Evolutionary conservation across 306 rosid species (phyloP).

Genomic region (Coriaria nepalensis): DNA sequence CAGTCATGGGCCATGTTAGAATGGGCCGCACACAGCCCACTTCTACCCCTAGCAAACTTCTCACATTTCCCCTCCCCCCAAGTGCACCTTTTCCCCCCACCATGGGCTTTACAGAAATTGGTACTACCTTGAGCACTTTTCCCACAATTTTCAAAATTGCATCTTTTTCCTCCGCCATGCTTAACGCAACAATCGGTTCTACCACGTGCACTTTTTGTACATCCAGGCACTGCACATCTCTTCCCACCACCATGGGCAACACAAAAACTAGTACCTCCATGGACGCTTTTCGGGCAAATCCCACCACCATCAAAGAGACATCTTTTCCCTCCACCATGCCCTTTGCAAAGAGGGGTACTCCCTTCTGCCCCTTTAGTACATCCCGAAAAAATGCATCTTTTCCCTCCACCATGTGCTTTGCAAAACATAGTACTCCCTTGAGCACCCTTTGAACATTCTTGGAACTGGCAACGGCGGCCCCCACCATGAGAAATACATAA

Average conservation of each 20-base stretch:
- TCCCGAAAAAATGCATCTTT: constrained; percentile 76
- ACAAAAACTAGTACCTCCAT: constrained; percentile 90
- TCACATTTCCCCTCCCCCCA: constrained; percentile 93
- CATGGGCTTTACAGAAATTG: constrained; percentile 97
- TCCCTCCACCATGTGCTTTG: constrained; percentile 99
- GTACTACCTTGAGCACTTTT: constrained; percentile 99
- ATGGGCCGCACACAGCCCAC: constrained; percentile 96
- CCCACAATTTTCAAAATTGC: constrained; percentile 62
- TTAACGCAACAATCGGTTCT: constrained; percentile 91
- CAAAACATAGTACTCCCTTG: constrained; percentile 94
- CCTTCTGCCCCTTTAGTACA: constrained; percentile 99
- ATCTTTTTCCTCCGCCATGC: constrained; percentile 96
- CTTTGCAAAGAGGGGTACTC: constrained; percentile 97
- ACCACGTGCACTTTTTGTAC: constrained; percentile 96
- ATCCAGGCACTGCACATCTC: constrained; percentile 77
- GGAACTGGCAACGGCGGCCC: constrained; percentile 80
- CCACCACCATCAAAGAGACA: constrained; percentile 91
- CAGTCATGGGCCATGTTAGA: constrained; percentile 55
- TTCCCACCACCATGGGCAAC: constrained; percentile 99
- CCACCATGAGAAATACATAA: constrained; percentile 96
- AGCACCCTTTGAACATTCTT: constrained; percentile 67
- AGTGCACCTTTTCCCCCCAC: constrained; percentile 86
- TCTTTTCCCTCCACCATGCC: constrained; percentile 98
- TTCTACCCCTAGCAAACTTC: constrained; percentile 89
- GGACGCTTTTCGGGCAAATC: constrained; percentile 94